These are phyloP conservation scores for Penicillium cataractarum DNA, from an alignment of 495 filamentous ascomycete genomes.

Conservation along the genomic window DNA sequence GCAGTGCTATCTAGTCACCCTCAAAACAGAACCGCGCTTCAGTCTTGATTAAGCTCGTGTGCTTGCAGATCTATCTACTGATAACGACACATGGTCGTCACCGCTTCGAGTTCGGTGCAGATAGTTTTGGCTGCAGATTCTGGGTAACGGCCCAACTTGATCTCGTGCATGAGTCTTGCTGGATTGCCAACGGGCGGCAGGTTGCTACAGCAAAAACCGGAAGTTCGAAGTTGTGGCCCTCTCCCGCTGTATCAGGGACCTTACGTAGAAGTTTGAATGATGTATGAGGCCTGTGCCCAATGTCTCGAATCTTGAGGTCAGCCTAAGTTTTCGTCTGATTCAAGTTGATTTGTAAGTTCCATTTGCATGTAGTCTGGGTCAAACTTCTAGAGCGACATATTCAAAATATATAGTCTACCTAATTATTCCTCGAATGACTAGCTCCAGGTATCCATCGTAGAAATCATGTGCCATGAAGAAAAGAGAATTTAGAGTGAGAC, in stretches of 20 bases:
- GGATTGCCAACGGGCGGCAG: neutral
- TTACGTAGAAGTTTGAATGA: neutral
- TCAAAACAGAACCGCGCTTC: slow-evolving; percentile 14
- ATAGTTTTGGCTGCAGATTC: slow-evolving; percentile 39
- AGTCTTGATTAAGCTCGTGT: slow-evolving; percentile 31
- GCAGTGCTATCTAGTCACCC: neutral
- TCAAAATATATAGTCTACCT: too few relatives aligned
- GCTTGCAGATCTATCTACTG: slow-evolving; percentile 36
- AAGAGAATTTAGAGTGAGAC: too few relatives aligned
- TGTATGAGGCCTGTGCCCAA: too few relatives aligned
- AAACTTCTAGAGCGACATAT: too few relatives aligned
- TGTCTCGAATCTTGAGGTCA: too few relatives aligned
- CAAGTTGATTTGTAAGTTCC: too few relatives aligned
- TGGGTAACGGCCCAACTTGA: neutral
- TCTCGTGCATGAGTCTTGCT: neutral
- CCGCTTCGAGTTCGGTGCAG: slow-evolving; percentile 74
- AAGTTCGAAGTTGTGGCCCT: neutral
- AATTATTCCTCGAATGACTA: too few relatives aligned
- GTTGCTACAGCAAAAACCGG: neutral
- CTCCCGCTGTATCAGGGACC: neutral
- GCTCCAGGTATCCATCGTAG: too few relatives aligned
- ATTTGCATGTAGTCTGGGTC: too few relatives aligned
- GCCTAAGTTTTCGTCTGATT: too few relatives aligned
- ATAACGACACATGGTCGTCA: slow-evolving; percentile 76
- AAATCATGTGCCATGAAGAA: too few relatives aligned